phyloP scores from a whole-genome alignment of 352 stramenopile species.

The Globisporangium alternatum region DNA sequence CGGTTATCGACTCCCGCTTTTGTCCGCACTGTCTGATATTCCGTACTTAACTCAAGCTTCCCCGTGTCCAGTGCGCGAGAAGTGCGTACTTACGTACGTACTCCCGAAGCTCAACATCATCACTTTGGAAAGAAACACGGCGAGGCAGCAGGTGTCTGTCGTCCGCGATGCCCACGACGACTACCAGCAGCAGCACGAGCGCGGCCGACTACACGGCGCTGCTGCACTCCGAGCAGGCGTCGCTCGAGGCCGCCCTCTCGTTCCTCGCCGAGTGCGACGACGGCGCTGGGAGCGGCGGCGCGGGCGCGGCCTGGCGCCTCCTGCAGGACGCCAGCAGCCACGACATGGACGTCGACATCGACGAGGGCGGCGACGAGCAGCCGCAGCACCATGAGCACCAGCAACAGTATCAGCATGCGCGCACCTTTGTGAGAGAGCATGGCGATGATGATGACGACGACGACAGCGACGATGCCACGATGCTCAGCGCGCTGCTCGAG shows the following conservation, averaged over 20 bases:
- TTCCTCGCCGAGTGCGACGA: constrained; percentile 36
- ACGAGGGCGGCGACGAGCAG: constrained; percentile 11
- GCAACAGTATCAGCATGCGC: background rate
- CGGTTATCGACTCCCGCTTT: no score
- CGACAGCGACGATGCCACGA: constrained; percentile 4
- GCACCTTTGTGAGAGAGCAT: background rate
- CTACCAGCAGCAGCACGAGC: background rate
- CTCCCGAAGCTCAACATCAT: background rate
- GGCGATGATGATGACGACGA: constrained; percentile 10
- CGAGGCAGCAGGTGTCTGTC: background rate
- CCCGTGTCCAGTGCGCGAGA: background rate
- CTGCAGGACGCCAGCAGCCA: constrained; percentile 30
- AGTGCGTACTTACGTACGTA: constrained; percentile 1
- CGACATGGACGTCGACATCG: constrained; percentile 24
- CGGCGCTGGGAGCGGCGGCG: constrained; percentile 26
- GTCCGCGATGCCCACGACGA: background rate
- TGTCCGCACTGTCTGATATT: no score
- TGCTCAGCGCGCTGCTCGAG: constrained; percentile 16
- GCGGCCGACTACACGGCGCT: constrained; percentile 12
- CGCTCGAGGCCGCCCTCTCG: constrained; percentile 40
- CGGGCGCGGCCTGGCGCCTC: constrained; percentile 30
- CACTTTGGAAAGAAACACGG: background rate
- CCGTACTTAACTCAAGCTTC: background rate
- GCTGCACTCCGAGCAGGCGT: constrained; percentile 12
- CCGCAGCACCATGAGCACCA: background rate